phyloP scores from a whole-genome alignment of 345 rosid species.

The Balakata baccata region DNA sequence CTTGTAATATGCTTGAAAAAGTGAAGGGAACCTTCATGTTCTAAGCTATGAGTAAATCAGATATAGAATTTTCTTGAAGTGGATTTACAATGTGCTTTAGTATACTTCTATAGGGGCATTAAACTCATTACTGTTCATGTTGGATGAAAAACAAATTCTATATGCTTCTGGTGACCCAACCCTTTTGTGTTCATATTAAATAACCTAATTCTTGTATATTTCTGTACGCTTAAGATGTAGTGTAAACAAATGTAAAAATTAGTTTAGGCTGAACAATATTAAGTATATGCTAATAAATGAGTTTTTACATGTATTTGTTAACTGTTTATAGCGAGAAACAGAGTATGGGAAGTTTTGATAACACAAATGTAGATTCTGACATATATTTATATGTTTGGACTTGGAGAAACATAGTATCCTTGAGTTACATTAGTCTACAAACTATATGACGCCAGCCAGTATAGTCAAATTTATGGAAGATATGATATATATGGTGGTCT shows the following conservation, averaged over 20 bases:
- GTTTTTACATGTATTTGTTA: not conserved
- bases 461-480: not conserved
- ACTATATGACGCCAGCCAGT: not conserved
- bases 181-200: not conserved
- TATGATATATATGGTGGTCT: not conserved
- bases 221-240: not conserved
- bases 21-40: not conserved
- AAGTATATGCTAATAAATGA: not conserved
- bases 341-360: not conserved
- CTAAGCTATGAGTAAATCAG: not conserved
- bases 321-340: not conserved
- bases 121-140: not conserved
- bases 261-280: not conserved
- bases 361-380: not conserved
- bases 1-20: not conserved
- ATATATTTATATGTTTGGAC: not conserved
- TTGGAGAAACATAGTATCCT: not conserved
- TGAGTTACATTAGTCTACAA: not conserved
- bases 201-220: not conserved
- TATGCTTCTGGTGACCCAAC: not conserved
- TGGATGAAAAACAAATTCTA: not conserved
- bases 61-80: not conserved
- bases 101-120: not conserved
- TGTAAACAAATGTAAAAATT: not conserved
- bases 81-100: not conserved